Evolutionary conservation across 1,284 basidiomycete species (phyloP), one percentile per base, ranked within the genome.

Genomic region (Rhizoctonia solani): DNA sequence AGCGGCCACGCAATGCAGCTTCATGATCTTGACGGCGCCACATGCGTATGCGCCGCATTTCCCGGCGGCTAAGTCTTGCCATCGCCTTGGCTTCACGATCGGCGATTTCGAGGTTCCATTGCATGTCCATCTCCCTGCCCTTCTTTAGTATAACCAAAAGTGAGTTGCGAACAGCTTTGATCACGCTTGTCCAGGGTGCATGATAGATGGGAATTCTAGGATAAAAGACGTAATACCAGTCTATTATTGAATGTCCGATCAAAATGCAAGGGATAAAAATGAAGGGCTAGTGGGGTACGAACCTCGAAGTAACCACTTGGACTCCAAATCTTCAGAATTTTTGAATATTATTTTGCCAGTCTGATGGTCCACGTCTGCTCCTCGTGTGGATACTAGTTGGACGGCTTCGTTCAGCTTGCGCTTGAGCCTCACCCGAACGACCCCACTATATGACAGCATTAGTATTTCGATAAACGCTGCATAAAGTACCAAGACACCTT

Each of bases 221-320:
- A 25, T 32, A 44, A 19, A 59, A 46, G 5, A 59, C 37, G 56
- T 59, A 59, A 30, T 59, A 59, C 56, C 56, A 59, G 37, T 59
- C 56, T 59, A 32, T 37, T n/a, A 19, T 52, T 30, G 5, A 6
- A n/a, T 30, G 32, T 47, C n/a, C 37, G 37, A 39, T 39, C 37
- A 39, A 39, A 39, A 39, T 39, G 16, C 37, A 1, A 47, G 49
- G 19, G 44, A 3, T 3, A 9, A 19, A 46, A 23, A 8, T 11
- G 25, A 8, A n/a, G 21, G 25, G 34, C 23, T 30, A 29, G 8
- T 25, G 19, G 30, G 5, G 27, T 11, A 19, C 56, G 21, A 16
- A 59, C 56, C 56, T 34, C 56, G 56, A 2, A 59, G 19, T 9
- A 59, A 0, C 56, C 56, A 59, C 25, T 59, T 59, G 8, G 44